Evolutionary conservation across 805 yeast genomes (phyloP), one percentile per base, ranked within the genome.

Genomic region (Cyberlindnera maclurae): DNA sequence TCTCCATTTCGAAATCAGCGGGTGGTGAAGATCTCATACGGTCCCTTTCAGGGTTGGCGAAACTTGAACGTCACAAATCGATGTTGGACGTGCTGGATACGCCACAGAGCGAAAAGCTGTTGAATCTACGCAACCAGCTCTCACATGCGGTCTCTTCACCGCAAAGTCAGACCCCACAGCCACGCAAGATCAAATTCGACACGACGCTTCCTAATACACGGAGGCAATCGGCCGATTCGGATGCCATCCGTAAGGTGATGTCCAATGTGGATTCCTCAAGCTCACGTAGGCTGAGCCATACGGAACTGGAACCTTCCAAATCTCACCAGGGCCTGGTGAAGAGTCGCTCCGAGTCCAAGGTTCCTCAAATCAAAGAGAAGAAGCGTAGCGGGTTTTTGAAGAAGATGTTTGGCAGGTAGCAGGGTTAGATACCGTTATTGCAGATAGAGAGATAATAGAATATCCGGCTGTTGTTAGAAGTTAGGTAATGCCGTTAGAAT

Each of bases 21-120:
- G 65, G 61, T 36, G 62, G 65, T 12, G 68, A 67, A 0, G 60
- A 59, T 29, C 44, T 68, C 15, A 68, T 70, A 22, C 55, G 73
- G 26, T 55, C 66, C 0, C 46, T 68, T 17, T 68, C 74, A 0
- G 73, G 70, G 8, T 18, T 50, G 61, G 56, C 58, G 3, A 37
- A 40, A 13, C 22, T 53, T 3, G 41, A 39, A 22, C 50, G 46
- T 28, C 38, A 39, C 3, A 52, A 46, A 36, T 55, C 59, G 8
- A 49, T 55, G 55, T 38, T 55, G 37, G 58, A 53, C 39, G 54
- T 45, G 5, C 36, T 48, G 26, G 51, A 44, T 4, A 7, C 39
- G 2, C 5, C 15, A 11, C 31, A 30, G 10, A 15, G 16, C 12
- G 24, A 26, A 17, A 17, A 38, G 5, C 7, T 39, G 17, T 15